Evolutionary conservation across 1,284 basidiomycete genomes (phyloP).

Genomic region (Neolentinus lepideus): DNA sequence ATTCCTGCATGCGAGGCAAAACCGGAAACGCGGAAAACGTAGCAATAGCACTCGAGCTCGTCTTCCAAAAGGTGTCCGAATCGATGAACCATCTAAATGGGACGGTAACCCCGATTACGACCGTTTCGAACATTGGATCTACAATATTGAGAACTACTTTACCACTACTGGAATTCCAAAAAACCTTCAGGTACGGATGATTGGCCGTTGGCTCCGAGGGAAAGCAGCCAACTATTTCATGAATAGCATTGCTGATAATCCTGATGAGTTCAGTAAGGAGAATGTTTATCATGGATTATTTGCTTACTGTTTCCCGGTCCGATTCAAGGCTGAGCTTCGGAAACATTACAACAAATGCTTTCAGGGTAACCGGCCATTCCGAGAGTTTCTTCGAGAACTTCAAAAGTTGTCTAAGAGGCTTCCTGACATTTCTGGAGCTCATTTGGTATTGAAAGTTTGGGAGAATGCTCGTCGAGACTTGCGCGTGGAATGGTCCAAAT

Average conservation of each 20-base stretch:
- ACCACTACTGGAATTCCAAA: background rate
- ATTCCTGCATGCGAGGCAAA: background rate
- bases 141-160: background rate
- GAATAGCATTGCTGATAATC: background rate
- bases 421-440: background rate
- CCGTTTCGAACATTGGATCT: background rate
- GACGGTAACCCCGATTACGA: background rate
- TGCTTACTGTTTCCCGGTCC: background rate
- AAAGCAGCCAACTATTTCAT: background rate
- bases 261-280: background rate
- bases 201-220: background rate
- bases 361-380: background rate
- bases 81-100: background rate
- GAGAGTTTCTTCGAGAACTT: background rate
- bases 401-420: background rate
- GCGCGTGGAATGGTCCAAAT: background rate
- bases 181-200: background rate
- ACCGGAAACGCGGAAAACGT: background rate
- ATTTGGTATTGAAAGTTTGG: background rate
- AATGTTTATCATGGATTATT: background rate
- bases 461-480: background rate
- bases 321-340: background rate
- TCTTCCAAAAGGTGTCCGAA: background rate
- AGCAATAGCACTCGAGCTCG: background rate
- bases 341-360: background rate